Evolutionary conservation across 306 rosid species (phyloP).

Genomic region (Luffa aegyptiaca): DNA sequence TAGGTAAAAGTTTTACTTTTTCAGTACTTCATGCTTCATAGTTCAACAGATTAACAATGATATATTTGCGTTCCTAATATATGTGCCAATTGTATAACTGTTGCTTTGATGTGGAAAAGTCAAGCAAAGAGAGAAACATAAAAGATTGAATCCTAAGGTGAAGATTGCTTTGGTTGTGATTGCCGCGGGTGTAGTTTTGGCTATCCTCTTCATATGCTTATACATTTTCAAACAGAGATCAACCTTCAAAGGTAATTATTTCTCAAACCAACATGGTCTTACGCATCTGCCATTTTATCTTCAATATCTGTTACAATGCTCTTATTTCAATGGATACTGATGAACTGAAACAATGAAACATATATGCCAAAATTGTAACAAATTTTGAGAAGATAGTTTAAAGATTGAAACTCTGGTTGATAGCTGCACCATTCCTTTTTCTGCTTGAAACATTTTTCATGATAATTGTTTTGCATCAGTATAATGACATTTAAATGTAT

Average conservation of each 20-base stretch:
- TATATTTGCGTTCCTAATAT: neutral
- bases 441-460: neutral
- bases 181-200: conserved; percentile 4
- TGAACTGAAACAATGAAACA: neutral
- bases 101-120: conserved; percentile 4
- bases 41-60: neutral
- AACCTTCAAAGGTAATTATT: conserved; percentile 13
- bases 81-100: neutral
- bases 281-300: neutral
- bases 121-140: neutral
- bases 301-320: neutral
- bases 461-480: neutral
- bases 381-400: neutral
- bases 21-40: neutral
- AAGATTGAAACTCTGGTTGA: neutral
- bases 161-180: conserved; percentile 17
- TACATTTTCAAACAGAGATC: conserved; percentile 15
- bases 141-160: conserved; percentile 12
- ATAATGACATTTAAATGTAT: neutral
- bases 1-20: conserved; percentile 25
- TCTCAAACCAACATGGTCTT: neutral
- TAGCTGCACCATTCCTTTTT: neutral
- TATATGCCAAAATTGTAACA: neutral
- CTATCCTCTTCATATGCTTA: conserved; percentile 11
- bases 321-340: conserved; percentile 3